Base-by-base conservation (phyloP, 2,329 filamentous ascomycete genomes). In the Chalaropsis thielavioides region DNA sequence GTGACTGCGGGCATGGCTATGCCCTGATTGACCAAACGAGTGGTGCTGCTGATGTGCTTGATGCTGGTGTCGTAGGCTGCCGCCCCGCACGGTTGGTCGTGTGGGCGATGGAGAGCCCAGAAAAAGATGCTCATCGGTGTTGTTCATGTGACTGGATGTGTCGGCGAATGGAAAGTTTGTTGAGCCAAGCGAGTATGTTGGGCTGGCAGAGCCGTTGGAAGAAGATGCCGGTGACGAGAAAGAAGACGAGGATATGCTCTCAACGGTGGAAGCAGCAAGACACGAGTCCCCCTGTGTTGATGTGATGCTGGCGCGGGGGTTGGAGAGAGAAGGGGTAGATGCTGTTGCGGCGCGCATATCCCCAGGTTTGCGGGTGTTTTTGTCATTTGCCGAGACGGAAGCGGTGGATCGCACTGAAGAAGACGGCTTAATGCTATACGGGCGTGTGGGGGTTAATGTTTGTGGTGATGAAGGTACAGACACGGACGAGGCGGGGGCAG, bases 321-420 rank as follows among this genome's bases (percentile, higher is more conserved):
- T 58, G 24, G 54, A 2, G 51, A 44, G 35, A 58, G 49, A 3
- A 22, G 38, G 11, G 38, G 13, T 44, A 22, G 62, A 38, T 7
- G 22, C 17, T 19, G 24, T 43, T 31, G 46, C 46, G 11, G 22
- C 22, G 22, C 13, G 22, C 24, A 56, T 38, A 13, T 67, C 65
- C n/a, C 63, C 43, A 5, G 65, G 65, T 44, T 67, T 67, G 19
- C 65, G 62, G 2, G 65, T 67, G 62, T 67, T 67, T 17, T 64
- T 67, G 24, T 67, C 65, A n/a, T 67, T 67, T 63, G 65, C 46
- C 2, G 65, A 60, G 11, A 64, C 62, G 8, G 65, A 61, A 31
- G 65, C 62, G 13, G 56, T 60, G 13, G 62, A 58, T 3, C 58
- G 38, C 15, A 66, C 31, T 24, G 62, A 59, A 7, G 46, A n/a